Percentiles rank a stretch among this genome's conserved stretches.
Conservation (phyloP, 1,139 yeast genomes). For the Meyerozyma elateridarum region DNA sequence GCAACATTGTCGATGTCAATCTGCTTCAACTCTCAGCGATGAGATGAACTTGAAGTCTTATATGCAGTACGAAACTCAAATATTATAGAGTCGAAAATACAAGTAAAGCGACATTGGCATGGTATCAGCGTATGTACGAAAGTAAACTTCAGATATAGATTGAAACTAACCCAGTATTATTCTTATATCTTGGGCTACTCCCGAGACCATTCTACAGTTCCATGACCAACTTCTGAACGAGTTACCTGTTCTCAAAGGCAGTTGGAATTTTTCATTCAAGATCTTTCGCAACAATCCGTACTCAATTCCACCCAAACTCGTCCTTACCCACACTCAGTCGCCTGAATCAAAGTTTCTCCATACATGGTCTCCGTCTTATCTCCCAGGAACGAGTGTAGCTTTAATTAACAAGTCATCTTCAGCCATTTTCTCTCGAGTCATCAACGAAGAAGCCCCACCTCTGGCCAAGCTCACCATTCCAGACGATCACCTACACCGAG, state of each 20-base stretch:
- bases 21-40: background rate
- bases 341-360: constrained; percentile 48
- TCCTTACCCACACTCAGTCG: constrained; percentile 22
- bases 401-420: constrained; percentile 46
- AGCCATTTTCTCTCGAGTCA: constrained; percentile 39
- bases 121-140: constrained; percentile 2
- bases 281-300: constrained; percentile 59
- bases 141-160: background rate
- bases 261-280: constrained; percentile 63
- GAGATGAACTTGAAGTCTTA: background rate
- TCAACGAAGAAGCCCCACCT: constrained; percentile 31
- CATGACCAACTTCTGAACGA: constrained; percentile 66
- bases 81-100: background rate
- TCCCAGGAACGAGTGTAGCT: constrained; percentile 47
- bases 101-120: background rate
- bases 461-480: constrained; percentile 30
- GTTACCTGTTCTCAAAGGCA: constrained; percentile 52
- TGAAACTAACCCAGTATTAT: constrained; percentile 1
- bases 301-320: constrained; percentile 39
- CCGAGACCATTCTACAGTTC: constrained; percentile 60
- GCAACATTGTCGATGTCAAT: background rate
- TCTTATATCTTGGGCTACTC: constrained; percentile 51
- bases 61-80: constrained; percentile 1
- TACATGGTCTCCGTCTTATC: constrained; percentile 53
- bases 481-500: constrained; percentile 34